A percentile compares a stretch with the other conserved stretches of the same genome.
These are phyloP conservation scores for Amphirosellinia nigrospora DNA, from an alignment of 495 filamentous ascomycete genomes.

Conservation along the genomic window DNA sequence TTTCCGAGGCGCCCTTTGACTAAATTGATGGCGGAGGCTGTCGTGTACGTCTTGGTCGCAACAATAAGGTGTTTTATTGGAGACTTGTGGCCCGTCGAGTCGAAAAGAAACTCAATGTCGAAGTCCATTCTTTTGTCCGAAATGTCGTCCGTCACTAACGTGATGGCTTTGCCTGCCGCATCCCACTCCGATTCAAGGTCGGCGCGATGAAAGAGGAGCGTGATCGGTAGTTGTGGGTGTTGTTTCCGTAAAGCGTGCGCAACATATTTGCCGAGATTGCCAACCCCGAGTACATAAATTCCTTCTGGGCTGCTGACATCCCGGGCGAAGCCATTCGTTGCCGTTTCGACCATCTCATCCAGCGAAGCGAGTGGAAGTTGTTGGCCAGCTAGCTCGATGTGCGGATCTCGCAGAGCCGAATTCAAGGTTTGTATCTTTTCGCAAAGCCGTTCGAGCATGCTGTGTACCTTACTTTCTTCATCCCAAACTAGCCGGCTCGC, in stretches of 20 bases:
- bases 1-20: slow-evolving; percentile 63
- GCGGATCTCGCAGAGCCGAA: slow-evolving; percentile 12
- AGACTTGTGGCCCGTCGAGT: slow-evolving; percentile 31
- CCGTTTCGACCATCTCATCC: not conserved
- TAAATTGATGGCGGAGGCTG: slow-evolving; percentile 58
- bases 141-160: slow-evolving; percentile 28
- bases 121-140: slow-evolving; percentile 47
- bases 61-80: slow-evolving; percentile 73
- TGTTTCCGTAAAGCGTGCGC: slow-evolving; percentile 44
- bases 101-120: slow-evolving; percentile 41
- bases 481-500: slow-evolving; percentile 8
- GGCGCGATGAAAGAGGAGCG: slow-evolving; percentile 46
- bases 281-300: slow-evolving; percentile 51
- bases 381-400: slow-evolving; percentile 1
- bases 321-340: not conserved
- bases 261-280: slow-evolving; percentile 49
- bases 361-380: not conserved
- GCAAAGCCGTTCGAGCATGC: slow-evolving; percentile 16
- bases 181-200: slow-evolving; percentile 40
- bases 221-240: slow-evolving; percentile 40
- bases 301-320: slow-evolving; percentile 11
- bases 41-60: slow-evolving; percentile 66
- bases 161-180: slow-evolving; percentile 29
- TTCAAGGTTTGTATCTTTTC: slow-evolving; percentile 13
- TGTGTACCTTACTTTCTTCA: not conserved